Evolutionary conservation across 2,329 filamentous ascomycete genomes (phyloP).

Genomic region (Pezicula carpinea): DNA sequence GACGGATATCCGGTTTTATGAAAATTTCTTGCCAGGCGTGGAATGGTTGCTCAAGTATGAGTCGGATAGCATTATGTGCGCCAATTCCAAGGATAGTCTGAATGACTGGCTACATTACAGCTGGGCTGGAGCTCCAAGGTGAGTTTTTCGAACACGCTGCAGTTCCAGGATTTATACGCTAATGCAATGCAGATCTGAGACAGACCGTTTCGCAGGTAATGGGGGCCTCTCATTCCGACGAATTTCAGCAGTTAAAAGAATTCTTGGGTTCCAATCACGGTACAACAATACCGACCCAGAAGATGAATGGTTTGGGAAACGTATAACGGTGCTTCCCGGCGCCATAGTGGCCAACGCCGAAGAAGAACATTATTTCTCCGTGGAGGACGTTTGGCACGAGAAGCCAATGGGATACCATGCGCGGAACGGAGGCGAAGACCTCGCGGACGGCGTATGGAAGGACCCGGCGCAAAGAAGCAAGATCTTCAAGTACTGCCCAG

Average conservation of each 20-base stretch:
- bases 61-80: slow-evolving; percentile 51
- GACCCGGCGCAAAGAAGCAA: slow-evolving; percentile 36
- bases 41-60: slow-evolving; percentile 53
- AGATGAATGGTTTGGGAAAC: slow-evolving; percentile 50
- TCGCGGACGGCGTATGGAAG: slow-evolving; percentile 44
- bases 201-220: slow-evolving; percentile 46
- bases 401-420: slow-evolving; percentile 52
- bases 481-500: slow-evolving; percentile 52
- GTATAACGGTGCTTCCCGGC: slow-evolving; percentile 42
- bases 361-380: slow-evolving; percentile 38
- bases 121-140: slow-evolving; percentile 50
- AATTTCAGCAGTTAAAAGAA: slow-evolving; percentile 43
- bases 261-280: slow-evolving; percentile 45
- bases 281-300: slow-evolving; percentile 46
- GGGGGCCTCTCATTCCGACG: slow-evolving; percentile 50
- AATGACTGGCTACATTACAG: slow-evolving; percentile 51
- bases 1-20: slow-evolving; percentile 48
- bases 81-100: slow-evolving; percentile 45
- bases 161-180: not conserved
- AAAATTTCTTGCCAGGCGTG: slow-evolving; percentile 43
- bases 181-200: slow-evolving; percentile 25
- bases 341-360: slow-evolving; percentile 39
- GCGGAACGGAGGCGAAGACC: slow-evolving; percentile 35
- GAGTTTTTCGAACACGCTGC: slow-evolving; percentile 10
- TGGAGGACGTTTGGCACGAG: slow-evolving; percentile 45